phyloP scores from a whole-genome alignment of 331 rosid species.

The Pyracantha coccinea region DNA sequence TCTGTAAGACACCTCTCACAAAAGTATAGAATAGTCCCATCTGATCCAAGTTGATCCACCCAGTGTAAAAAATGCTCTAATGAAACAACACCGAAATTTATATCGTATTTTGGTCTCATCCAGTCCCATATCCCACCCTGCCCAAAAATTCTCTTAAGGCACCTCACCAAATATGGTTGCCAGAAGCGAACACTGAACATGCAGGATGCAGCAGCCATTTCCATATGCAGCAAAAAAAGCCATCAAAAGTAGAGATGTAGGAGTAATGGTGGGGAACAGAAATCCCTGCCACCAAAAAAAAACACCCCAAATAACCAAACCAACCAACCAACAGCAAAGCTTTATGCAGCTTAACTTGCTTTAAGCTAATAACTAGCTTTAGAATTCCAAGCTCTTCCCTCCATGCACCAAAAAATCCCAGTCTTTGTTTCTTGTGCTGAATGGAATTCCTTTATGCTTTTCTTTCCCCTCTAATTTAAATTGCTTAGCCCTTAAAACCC shows the following conservation, averaged over 20 bases:
- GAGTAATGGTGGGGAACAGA: conserved; percentile 32
- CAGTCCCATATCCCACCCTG: neutral
- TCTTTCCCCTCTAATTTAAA: conserved; percentile 33
- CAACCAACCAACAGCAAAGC: conserved; percentile 26
- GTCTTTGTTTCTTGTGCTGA: conserved; percentile 58
- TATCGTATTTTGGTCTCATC: neutral
- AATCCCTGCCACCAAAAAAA: conserved; percentile 8
- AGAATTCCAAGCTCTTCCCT: conserved; percentile 65
- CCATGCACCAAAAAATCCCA: conserved; percentile 39
- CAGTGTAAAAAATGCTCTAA: neutral
- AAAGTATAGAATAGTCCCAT: neutral
- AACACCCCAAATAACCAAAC: conserved; percentile 7
- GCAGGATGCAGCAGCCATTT: neutral
- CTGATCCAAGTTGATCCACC: neutral
- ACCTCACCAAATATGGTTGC: neutral
- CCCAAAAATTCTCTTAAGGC: neutral
- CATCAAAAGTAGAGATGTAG: conserved; percentile 52
- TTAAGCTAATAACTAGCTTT: conserved; percentile 42
- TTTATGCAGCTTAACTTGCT: conserved; percentile 34
- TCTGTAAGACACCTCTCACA: neutral
- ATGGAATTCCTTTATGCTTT: conserved; percentile 63
- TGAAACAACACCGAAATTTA: neutral
- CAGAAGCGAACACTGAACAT: no score
- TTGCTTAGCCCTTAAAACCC: neutral
- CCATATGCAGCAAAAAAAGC: conserved; percentile 18